A percentile compares a stretch with the other conserved stretches of the same genome.
Conservation (phyloP, 768 basidiomycete species). For the Termitomyces sp. region DNA sequence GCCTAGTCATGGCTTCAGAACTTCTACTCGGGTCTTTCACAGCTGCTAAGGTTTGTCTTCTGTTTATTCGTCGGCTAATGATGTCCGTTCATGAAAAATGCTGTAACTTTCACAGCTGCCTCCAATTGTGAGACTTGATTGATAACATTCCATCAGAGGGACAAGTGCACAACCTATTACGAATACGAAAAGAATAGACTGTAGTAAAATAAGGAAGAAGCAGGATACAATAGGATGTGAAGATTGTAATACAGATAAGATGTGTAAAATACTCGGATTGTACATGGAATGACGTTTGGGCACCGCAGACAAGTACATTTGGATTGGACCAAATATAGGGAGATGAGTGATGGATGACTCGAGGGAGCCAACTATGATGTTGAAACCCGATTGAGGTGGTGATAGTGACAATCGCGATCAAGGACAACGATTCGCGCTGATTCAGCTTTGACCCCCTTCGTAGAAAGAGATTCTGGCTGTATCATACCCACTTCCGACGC, state of each 20-base stretch:
- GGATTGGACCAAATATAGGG: not conserved
- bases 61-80: not conserved
- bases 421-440: too few species aligned
- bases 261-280: not conserved
- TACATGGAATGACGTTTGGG: not conserved
- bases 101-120: too few species aligned
- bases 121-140: not conserved
- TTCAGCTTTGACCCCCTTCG: too few species aligned
- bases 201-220: not conserved
- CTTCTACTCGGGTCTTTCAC: too few species aligned
- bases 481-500: not conserved
- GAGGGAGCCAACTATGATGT: not conserved
- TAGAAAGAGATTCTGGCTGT: not conserved
- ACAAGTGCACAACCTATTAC: not conserved
- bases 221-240: not conserved
- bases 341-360: too few species aligned
- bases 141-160: not conserved
- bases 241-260: not conserved
- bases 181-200: not conserved
- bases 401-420: not conserved
- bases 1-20: too few species aligned
- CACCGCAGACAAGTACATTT: not conserved
- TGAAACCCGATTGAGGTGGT: not conserved
- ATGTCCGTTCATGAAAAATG: not conserved
- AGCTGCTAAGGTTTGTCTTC: too few species aligned